Base-by-base conservation (phyloP, 2,329 filamentous ascomycete species). In the Colletotrichum sp. region DNA sequence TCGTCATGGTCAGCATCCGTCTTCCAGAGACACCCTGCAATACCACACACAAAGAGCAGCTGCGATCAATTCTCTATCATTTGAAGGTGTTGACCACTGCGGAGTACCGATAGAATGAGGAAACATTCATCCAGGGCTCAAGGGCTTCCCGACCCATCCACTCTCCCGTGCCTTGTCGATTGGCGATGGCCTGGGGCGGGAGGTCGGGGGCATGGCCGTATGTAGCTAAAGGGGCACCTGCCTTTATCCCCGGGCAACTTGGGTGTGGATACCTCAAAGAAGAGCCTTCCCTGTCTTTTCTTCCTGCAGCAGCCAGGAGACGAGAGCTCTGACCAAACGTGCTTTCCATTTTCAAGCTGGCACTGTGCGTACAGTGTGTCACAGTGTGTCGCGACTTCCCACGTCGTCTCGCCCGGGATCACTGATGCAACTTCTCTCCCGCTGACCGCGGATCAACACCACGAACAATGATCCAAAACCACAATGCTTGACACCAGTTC, bases 251-350 rank as follows among this genome's bases (percentile, higher is more conserved):
- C n/a, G 43, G 30, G 30, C 36, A 15, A 48, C 38, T 12, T 48
- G 18, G 38, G 13, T 18, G 34, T 55, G 71, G 60, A 58, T 52
- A 62, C 18, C 66, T 62, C 7, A n/a, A 48, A 48, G 36, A 48
- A n/a, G 43, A 52, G 43, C n/a, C 43, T 52, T 52, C 26, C 58
- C 58, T 18, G 65, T 28, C 36, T 34, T 34, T 36, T 36, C 61
- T 34, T 64, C 61, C 61, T 38, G 61, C 61, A 64, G 32, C 30
- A 32, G 58, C 36, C 16, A 66, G 38, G 36, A 66, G 38, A 30
- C 36, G 12, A 52, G 68, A 71, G 72, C 72, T 75, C 56, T 66
- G 72, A 55, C 61, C 55, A 66, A 26, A 66, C 24, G 62, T 66
- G 62, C 38, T 38, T 26, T 30, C 36, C 62, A 48, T 12, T 16